Evolutionary conservation across 106 monocot genomes (phyloP), one percentile per base, ranked within the genome.

Genomic region (Platanthera zijinensis): DNA sequence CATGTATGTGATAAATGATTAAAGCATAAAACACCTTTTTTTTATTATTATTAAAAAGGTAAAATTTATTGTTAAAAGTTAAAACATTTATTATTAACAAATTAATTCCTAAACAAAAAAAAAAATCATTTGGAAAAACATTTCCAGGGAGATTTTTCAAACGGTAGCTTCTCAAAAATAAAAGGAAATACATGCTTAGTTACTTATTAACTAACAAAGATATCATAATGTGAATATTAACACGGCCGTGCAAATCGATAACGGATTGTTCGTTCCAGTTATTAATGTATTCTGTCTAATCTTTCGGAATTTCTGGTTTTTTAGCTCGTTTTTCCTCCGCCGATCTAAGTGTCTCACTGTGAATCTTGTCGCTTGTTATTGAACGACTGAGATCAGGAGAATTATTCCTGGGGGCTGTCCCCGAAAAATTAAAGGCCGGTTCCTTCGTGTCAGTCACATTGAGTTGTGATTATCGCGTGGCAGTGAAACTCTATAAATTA

Each of bases 401-500:
- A 92, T 94, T 22, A 71, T 94, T 54, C 91, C 94, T 64, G n/a
- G 97, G 91, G 51, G 0, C 75, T 21, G 89, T 78, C 21, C 57
- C 79, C 21, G 82, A 84, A 63, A 85, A 99, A 82, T 88, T 83
- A 52, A 88, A 91, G 69, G 86, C 85, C 70, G 91, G 89, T 62
- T 89, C 94, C 52, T 99, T 91, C 84, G 88, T 99, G 89, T 88
- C 97, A 10, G 91, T 84, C 71, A 99, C 97, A 45, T 75, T 99
- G 81, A 99, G 97, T 77, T 99, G 97, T 48, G 97, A 99, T 77
- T 94, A 99, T 74, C 93, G 97, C 46, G 97, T 99, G 4, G 93
- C 94, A 47, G 97, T 25, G 25, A 25, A 25, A 25, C 25, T 25
- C 25, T 0, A 25, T 25, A 25, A 25, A 25, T 0, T 25, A 25